Percentiles rank a stretch among this genome's conserved stretches.
Evolutionary conservation across 2,329 filamentous ascomycete species (phyloP).

Genomic region (Penicillium digitatum): DNA sequence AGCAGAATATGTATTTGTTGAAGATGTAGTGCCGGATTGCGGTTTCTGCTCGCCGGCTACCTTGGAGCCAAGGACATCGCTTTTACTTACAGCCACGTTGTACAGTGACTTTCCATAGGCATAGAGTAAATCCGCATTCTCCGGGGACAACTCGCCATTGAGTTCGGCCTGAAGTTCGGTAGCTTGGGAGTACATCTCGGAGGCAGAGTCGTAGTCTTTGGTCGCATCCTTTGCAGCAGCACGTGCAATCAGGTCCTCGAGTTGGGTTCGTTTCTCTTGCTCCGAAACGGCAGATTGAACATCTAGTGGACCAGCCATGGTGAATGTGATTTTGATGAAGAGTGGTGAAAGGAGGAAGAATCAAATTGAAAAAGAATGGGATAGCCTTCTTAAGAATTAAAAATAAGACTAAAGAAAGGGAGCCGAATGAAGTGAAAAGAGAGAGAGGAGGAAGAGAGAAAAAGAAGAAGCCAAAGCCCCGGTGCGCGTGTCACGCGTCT

Average conservation of each 20-base stretch:
- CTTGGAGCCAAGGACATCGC: conserved; percentile 84
- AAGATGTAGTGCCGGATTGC: conserved; percentile 49
- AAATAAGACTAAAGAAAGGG: background rate
- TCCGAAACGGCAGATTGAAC: conserved; percentile 12
- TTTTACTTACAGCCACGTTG: conserved; percentile 89
- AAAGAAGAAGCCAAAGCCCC: conserved; percentile 1
- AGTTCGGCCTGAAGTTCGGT: conserved; percentile 85
- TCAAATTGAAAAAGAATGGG: background rate
- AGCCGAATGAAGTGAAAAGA: background rate
- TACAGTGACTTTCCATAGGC: conserved; percentile 91
- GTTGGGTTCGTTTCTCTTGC: conserved; percentile 54
- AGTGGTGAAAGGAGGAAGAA: background rate
- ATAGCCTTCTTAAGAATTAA: background rate
- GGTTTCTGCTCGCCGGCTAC: conserved; percentile 58
- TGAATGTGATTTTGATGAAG: background rate
- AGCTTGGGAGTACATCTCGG: conserved; percentile 83
- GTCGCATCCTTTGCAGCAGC: conserved; percentile 81
- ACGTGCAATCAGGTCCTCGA: conserved; percentile 73
- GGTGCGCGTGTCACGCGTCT: conserved; percentile 9
- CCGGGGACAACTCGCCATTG: conserved; percentile 84
- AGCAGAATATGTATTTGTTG: conserved; percentile 36
- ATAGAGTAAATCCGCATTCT: conserved; percentile 92
- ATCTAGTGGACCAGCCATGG: conserved; percentile 27
- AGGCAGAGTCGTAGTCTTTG: conserved; percentile 80
- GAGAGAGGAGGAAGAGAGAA: background rate